Base-by-base conservation (phyloP, 2,329 filamentous ascomycete species). In the Ophiobolus disseminans region DNA sequence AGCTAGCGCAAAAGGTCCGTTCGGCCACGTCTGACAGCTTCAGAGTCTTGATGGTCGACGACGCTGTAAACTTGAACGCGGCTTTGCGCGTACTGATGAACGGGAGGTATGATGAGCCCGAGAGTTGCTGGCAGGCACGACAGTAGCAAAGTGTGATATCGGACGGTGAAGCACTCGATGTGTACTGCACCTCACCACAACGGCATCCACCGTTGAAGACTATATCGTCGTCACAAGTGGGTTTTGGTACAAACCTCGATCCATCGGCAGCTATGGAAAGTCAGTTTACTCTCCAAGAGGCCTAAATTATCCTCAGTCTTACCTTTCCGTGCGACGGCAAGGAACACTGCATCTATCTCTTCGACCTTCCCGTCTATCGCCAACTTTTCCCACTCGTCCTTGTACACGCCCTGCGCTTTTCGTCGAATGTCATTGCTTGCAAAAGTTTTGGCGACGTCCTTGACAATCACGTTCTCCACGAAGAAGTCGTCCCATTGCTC, bases 61-160 rank as follows among this genome's bases (percentile, higher is more conserved):
- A 42, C 19, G 55, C 45, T 35, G 66, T 68, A 41, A 71, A 77
- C 8, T 60, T 69, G 32, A 81, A 52, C 20, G 67, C 52, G 6
- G 57, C 46, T 28, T 50, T 52, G 1, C 71, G 62, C 31, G 80
- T 73, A 7, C 67, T 50, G 6, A 70, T 66, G 50, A 78, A 81
- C 3, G 74, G 69, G 26, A 80, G 65, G 48, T 72, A 81, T 1
- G 74, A 73, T 3, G 73, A 75, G 10, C 79, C 78, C 2, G 78
- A 76, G 30, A 79, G 51, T 57, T 77, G 76, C 47, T 78, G 77
- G 53, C 80, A 82, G 31, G 74, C 74, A n/a, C 62, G 65, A 57
- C 80, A 82, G 58, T 81, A 73, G 61, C 79, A 82, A 45, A 75
- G 62, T 14, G 66, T 69, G 21, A 78, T 60, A 19, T 62, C 50